Conservation (phyloP, 805 yeast species). For the Cyberlindnera sargentensis region DNA sequence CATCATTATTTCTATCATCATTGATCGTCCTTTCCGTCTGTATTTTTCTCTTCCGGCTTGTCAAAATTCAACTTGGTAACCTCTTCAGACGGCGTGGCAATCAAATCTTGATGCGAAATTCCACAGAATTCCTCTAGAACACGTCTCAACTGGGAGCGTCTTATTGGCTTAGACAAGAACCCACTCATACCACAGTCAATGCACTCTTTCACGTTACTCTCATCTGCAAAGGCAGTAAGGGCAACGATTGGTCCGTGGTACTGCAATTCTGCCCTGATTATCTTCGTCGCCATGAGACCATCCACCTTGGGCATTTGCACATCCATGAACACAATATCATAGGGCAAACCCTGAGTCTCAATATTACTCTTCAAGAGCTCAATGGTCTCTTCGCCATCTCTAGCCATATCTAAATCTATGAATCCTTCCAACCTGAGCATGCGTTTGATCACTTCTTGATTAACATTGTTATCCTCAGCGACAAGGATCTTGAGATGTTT, state of each 20-base stretch:
- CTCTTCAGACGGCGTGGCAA: not conserved
- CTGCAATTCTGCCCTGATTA: slow-evolving; percentile 62
- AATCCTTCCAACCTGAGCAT: slow-evolving; percentile 86
- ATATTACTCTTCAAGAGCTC: slow-evolving; percentile 40
- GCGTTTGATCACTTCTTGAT: slow-evolving; percentile 87
- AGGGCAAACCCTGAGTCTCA: slow-evolving; percentile 29
- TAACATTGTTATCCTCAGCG: slow-evolving; percentile 91
- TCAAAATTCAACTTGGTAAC: not conserved
- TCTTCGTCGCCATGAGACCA: slow-evolving; percentile 77
- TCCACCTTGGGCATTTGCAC: slow-evolving; percentile 96
- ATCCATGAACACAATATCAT: slow-evolving; percentile 87
- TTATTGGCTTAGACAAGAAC: slow-evolving; percentile 81
- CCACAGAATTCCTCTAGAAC: slow-evolving; percentile 32
- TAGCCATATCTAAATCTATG: slow-evolving; percentile 63
- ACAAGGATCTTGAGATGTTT: slow-evolving; percentile 51
- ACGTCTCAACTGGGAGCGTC: slow-evolving; percentile 59
- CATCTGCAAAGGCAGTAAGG: slow-evolving; percentile 92
- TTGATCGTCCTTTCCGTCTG: not conserved
- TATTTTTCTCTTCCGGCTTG: not conserved
- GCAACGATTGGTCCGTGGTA: slow-evolving; percentile 81
- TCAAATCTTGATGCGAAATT: not conserved
- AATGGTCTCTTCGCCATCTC: slow-evolving; percentile 89
- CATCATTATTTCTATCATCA: too few species aligned
- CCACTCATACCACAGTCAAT: slow-evolving; percentile 89
- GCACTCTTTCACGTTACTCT: slow-evolving; percentile 81